A percentile compares a stretch with the other conserved stretches of the same genome.
Conservation (phyloP, 345 rosid species). For the Laguncularia racemosa region DNA sequence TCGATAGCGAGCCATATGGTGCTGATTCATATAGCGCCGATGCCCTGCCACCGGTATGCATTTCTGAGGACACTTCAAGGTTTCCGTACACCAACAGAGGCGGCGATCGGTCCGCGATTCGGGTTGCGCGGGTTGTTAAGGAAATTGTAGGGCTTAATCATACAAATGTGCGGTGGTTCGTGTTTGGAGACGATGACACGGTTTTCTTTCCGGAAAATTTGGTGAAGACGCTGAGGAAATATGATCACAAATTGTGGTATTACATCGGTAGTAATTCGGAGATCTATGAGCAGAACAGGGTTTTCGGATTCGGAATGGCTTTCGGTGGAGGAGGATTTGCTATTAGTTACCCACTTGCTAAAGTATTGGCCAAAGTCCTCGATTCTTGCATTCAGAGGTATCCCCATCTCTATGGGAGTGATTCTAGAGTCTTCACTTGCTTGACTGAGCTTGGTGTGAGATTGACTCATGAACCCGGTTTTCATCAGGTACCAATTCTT, state of each 20-base stretch:
- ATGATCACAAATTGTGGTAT: slow-evolving; percentile 75
- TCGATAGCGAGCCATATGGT: slow-evolving; percentile 27
- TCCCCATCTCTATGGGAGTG: slow-evolving; percentile 68
- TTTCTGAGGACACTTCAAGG: slow-evolving; percentile 56
- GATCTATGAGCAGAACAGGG: slow-evolving; percentile 64
- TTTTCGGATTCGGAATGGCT: slow-evolving; percentile 78
- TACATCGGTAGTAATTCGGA: slow-evolving; percentile 74
- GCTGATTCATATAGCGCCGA: background rate
- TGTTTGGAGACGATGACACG: slow-evolving; percentile 93
- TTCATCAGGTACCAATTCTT: slow-evolving; percentile 63
- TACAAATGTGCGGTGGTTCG: slow-evolving; percentile 74
- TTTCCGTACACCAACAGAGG: slow-evolving; percentile 36
- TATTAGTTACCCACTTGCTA: slow-evolving; percentile 57
- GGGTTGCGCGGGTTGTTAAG: slow-evolving; percentile 65
- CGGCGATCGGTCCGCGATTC: slow-evolving; percentile 47
- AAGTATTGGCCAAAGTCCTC: slow-evolving; percentile 33
- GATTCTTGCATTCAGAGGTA: slow-evolving; percentile 74
- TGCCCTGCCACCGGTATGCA: slow-evolving; percentile 25
- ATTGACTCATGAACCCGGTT: slow-evolving; percentile 56
- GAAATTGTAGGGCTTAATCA: slow-evolving; percentile 42
- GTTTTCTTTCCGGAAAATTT: slow-evolving; percentile 60
- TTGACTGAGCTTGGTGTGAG: slow-evolving; percentile 66
- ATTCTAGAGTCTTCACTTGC: slow-evolving; percentile 76
- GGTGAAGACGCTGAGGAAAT: slow-evolving; percentile 48
- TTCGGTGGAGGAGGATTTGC: slow-evolving; percentile 96